Evolutionary conservation across 176 grass and related monocot genomes (phyloP), one percentile per base, ranked within the genome.

Genomic region (Ensete ventricosum): DNA sequence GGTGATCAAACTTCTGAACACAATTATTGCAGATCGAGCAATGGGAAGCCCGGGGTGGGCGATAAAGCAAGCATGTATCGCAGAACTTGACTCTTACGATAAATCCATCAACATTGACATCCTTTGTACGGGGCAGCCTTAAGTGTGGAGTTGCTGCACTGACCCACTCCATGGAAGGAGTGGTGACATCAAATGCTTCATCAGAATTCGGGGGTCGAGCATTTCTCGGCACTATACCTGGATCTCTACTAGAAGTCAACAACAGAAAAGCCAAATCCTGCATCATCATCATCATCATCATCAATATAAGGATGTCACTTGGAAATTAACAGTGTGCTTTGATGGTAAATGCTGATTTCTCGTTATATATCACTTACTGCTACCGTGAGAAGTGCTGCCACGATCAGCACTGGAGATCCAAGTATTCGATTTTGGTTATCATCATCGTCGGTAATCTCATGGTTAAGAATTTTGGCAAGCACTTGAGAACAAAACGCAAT

Each of bases 1-100:
- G 90, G 77, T 98, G 94, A 79, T 93, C 90, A n/a, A 98, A 98
- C 71, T 82, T 89, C 50, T 81, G 90, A 59, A 93, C 88, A 63
- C 90, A 97, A 85, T 97, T 97, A 78, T 97, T 91, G 86, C 90
- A 93, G 82, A 97, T 62, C 52, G 90, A 90, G 73, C 90, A 91
- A 73, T 91, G 94, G 24, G 90, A 93, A 11, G 94, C 83, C 9
- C 94, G 90, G 0, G 90, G 94, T 57, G 90, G 90, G 13, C 94
- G 87, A 77, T 93, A 93, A 8, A 93, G 80, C 62, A 89, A 77
- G 75, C 94, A 97, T 53, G 94, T 91, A 82, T 93, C 90, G 55
- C 94, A 93, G 80, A 91, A 97, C 81, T 97, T 97, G 1, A 97
- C 90, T 67, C 89, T 92, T 0, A 97, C 85, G 13, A 67, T 80